Percentiles rank a stretch among this genome's conserved stretches.
Evolutionary conservation across 2,329 filamentous ascomycete genomes (phyloP).

Genomic region (Remersonia thermophila): DNA sequence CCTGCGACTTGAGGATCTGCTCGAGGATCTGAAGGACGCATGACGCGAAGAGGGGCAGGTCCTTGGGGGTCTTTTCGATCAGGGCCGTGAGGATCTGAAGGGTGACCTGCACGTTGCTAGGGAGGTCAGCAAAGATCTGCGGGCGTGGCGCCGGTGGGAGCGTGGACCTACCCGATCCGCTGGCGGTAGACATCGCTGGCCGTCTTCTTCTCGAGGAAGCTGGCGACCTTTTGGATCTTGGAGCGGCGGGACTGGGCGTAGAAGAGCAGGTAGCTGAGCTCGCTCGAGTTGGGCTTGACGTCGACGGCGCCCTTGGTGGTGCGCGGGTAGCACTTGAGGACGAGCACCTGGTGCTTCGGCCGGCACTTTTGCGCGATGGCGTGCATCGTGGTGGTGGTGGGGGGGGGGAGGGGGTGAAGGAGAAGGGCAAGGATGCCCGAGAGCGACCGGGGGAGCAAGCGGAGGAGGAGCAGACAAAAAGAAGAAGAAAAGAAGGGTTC

Average conservation of each 20-base stretch:
- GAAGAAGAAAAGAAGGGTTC: too few relatives aligned
- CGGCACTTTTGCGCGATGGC: slow-evolving; percentile 58
- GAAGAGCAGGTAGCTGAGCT: slow-evolving; percentile 93
- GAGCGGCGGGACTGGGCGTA: slow-evolving; percentile 89
- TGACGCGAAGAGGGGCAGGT: slow-evolving; percentile 76
- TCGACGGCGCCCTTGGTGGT: slow-evolving; percentile 84
- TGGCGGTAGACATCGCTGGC: slow-evolving; percentile 81
- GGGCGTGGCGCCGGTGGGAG: too few relatives aligned
- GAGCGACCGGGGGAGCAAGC: not conserved
- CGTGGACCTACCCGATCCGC: slow-evolving; percentile 58
- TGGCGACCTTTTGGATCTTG: slow-evolving; percentile 92
- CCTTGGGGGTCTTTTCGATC: slow-evolving; percentile 84
- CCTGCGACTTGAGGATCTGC: slow-evolving; percentile 69
- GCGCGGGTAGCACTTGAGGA: slow-evolving; percentile 91
- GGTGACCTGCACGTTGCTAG: slow-evolving; percentile 83
- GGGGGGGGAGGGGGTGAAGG: too few relatives aligned
- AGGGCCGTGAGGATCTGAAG: slow-evolving; percentile 83
- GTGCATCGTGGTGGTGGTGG: slow-evolving; percentile 40
- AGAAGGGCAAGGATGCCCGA: not conserved
- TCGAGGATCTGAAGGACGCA: slow-evolving; percentile 77
- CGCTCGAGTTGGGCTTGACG: slow-evolving; percentile 90
- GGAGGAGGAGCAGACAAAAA: too few relatives aligned
- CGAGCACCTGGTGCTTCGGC: slow-evolving; percentile 91
- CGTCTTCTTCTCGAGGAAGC: slow-evolving; percentile 88
- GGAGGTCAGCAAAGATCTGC: too few relatives aligned